phyloP scores from a whole-genome alignment of 83 land plant species.

The Isoetes engelmannii region DNA sequence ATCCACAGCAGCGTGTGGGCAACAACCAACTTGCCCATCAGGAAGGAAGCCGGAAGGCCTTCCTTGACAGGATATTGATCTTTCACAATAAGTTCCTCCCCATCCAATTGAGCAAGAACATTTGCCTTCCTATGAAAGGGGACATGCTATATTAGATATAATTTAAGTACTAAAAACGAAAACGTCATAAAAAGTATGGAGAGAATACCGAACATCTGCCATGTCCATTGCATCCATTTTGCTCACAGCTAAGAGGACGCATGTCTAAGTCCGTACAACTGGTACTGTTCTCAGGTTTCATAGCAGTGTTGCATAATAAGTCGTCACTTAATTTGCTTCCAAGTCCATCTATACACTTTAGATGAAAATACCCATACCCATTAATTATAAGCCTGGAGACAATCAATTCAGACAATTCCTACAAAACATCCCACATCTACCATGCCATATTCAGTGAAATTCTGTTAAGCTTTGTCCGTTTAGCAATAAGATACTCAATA shows the following conservation, averaged over 20 bases:
- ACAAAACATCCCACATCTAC: no score
- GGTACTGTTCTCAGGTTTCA: neutral
- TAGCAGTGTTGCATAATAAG: conserved; percentile 1
- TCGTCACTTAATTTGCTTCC: neutral
- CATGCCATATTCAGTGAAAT: no score
- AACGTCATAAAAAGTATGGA: neutral
- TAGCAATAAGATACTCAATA: no score
- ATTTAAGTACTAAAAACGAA: neutral
- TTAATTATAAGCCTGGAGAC: neutral
- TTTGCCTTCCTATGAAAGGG: conserved; percentile 6
- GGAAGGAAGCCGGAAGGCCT: conserved; percentile 11
- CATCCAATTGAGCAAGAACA: conserved; percentile 15
- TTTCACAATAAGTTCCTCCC: conserved; percentile 18
- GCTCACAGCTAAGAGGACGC: conserved; percentile 2
- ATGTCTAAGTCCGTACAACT: conserved; percentile 1
- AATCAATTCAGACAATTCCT: no score
- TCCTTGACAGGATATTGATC: conserved; percentile 14
- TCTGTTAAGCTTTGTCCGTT: no score
- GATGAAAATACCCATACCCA: neutral
- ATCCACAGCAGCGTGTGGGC: conserved; percentile 17
- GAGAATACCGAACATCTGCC: conserved; percentile 7
- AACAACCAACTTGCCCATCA: conserved; percentile 9
- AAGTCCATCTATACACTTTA: conserved; percentile 24
- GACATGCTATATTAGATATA: neutral
- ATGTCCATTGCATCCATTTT: conserved; percentile 8